Evolutionary conservation across 1,284 basidiomycete species (phyloP).

Genomic region (Porphyrellus sp.): DNA sequence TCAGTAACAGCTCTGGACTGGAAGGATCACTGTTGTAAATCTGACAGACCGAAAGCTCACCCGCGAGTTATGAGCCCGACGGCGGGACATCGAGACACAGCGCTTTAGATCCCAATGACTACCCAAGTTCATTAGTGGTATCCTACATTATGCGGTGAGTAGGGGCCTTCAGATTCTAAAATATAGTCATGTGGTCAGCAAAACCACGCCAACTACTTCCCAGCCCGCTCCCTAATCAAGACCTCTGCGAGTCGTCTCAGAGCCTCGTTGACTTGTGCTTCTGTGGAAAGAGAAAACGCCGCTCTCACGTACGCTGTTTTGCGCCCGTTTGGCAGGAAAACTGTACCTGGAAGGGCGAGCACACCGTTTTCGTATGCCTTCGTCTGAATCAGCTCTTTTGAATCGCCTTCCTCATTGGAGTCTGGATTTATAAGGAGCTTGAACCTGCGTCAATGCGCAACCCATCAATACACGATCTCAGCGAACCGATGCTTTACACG

Average conservation of each 20-base stretch:
- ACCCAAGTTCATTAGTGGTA: neutral
- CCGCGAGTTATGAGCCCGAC: neutral
- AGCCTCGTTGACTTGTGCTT: conserved; percentile 72
- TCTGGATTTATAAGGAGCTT: conserved; percentile 50
- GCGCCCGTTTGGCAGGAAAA: conserved; percentile 70
- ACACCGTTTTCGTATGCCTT: conserved; percentile 82
- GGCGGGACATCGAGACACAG: neutral
- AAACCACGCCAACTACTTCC: conserved; percentile 6
- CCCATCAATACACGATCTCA: conserved; percentile 16
- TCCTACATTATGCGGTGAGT: conserved; percentile 7
- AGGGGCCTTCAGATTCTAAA: neutral
- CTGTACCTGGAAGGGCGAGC: conserved; percentile 81
- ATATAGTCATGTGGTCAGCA: neutral
- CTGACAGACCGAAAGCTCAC: neutral
- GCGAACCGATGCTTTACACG: conserved; percentile 9
- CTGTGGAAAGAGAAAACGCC: conserved; percentile 73
- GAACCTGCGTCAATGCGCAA: conserved; percentile 47
- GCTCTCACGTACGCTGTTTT: conserved; percentile 75
- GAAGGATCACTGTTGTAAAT: neutral
- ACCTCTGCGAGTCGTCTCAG: conserved; percentile 65
- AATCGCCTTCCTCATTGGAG: conserved; percentile 61
- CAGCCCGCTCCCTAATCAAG: conserved; percentile 47
- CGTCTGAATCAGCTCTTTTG: conserved; percentile 71
- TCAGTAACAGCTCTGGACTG: neutral
- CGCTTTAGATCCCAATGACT: neutral